phyloP scores from a whole-genome alignment of 805 yeast genomes.

The Candida stauntonica region DNA sequence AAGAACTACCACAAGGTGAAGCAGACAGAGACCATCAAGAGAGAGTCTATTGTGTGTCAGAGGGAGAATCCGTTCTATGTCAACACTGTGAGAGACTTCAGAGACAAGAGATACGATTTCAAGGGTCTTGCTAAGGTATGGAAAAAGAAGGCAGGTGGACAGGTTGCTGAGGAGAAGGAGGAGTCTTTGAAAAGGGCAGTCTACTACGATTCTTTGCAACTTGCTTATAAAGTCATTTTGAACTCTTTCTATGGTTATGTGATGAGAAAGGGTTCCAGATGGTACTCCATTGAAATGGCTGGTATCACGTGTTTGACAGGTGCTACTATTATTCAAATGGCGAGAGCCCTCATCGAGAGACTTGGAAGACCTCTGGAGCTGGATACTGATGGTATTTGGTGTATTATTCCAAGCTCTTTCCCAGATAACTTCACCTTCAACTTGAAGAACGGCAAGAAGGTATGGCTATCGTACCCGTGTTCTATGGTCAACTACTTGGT shows the following conservation, averaged over 20 bases:
- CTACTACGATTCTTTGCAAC: constrained; percentile 88
- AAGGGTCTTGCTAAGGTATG: constrained; percentile 91
- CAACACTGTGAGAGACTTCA: constrained; percentile 86
- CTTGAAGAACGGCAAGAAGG: constrained; percentile 70
- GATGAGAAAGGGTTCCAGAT: constrained; percentile 97
- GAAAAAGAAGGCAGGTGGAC: constrained; percentile 72
- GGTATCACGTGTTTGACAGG: constrained; percentile 98
- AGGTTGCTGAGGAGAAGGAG: constrained; percentile 58
- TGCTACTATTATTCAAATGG: constrained; percentile 97
- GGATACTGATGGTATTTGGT: constrained; percentile 99
- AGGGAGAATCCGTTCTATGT: constrained; percentile 97
- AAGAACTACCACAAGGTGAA: constrained; percentile 81
- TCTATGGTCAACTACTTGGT: constrained; percentile 93
- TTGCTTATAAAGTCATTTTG: constrained; percentile 94
- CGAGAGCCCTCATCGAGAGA: constrained; percentile 83
- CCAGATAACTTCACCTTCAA: constrained; percentile 82
- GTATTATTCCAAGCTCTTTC: constrained; percentile 88
- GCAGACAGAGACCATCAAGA: constrained; percentile 75
- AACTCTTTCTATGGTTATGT: constrained; percentile 98
- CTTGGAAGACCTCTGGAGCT: constrained; percentile 93
- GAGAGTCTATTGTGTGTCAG: constrained; percentile 95
- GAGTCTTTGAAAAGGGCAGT: constrained; percentile 95
- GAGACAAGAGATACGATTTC: constrained; percentile 95
- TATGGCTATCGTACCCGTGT: constrained; percentile 86
- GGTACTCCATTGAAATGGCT: constrained; percentile 99